phyloP scores from a whole-genome alignment of 495 filamentous ascomycete species.

The Aspergillus ostianus region DNA sequence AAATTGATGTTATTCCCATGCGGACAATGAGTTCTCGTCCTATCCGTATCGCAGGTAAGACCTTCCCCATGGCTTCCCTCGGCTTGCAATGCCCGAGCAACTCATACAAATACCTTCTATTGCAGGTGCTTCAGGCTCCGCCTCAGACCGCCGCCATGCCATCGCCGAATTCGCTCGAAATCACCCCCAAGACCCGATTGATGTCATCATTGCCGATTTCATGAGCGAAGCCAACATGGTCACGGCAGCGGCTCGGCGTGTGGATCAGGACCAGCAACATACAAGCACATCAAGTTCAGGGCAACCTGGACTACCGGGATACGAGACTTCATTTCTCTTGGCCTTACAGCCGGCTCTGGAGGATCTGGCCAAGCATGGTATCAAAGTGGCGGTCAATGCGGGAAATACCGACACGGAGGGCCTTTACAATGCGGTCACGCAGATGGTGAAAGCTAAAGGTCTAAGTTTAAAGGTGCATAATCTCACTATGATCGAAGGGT shows the following conservation, averaged over 20 bases:
- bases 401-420: conserved; percentile 51
- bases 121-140: conserved; percentile 49
- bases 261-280: conserved; percentile 27
- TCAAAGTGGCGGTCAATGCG: conserved; percentile 60
- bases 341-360: conserved; percentile 50
- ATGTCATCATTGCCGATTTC: conserved; percentile 58
- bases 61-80: neutral
- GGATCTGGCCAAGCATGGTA: conserved; percentile 48
- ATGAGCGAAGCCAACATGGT: conserved; percentile 59
- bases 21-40: conserved; percentile 19
- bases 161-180: conserved; percentile 52
- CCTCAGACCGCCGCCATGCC: conserved; percentile 56
- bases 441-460: conserved; percentile 42
- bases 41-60: conserved; percentile 24
- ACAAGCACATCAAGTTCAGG: neutral
- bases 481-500: neutral
- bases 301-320: conserved; percentile 32
- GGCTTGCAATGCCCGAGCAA: neutral
- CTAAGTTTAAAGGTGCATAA: conserved; percentile 41
- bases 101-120: neutral
- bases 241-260: conserved; percentile 38
- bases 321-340: conserved; percentile 54
- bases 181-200: conserved; percentile 47
- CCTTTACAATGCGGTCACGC: conserved; percentile 43
- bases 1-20: neutral